phyloP scores from a whole-genome alignment of 1,139 yeast species.

The Hemisphaericaspora xylofermentans region DNA sequence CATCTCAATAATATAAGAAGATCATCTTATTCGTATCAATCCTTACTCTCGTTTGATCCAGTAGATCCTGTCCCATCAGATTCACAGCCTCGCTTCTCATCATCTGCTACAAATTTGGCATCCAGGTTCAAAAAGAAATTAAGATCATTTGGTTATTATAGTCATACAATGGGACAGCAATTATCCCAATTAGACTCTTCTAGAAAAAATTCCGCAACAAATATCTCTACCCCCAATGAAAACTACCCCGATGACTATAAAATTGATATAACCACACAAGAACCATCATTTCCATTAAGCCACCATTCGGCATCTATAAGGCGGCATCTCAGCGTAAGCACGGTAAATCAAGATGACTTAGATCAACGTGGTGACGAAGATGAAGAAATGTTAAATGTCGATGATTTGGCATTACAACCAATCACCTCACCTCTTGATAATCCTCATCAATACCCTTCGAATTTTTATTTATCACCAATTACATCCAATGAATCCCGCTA shows the following conservation, averaged over 20 bases:
- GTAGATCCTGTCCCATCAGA: not conserved
- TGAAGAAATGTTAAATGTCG: not conserved
- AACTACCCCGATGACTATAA: not conserved
- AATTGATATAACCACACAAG: too few species aligned
- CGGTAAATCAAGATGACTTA: not conserved
- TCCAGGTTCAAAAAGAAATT: not conserved
- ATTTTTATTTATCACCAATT: conserved; percentile 36
- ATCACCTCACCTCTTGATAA: conserved; percentile 15
- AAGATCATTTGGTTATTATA: not conserved
- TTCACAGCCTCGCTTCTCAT: not conserved
- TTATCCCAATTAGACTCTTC: conserved; percentile 3
- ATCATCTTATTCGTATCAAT: not conserved
- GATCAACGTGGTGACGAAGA: not conserved
- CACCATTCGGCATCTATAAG: not conserved
- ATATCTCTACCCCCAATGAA: not conserved
- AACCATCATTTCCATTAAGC: not conserved
- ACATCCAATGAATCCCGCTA: conserved; percentile 32
- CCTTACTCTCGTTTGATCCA: not conserved
- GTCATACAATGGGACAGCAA: conserved; percentile 6
- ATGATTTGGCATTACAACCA: conserved; percentile 13
- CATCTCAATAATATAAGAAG: not conserved
- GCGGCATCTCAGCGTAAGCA: not conserved
- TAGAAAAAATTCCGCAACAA: not conserved
- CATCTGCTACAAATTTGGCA: not conserved
- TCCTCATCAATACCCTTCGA: conserved; percentile 19